Evolutionary conservation across 805 yeast species (phyloP).

Genomic region (Grigorovia yakushimaensis): DNA sequence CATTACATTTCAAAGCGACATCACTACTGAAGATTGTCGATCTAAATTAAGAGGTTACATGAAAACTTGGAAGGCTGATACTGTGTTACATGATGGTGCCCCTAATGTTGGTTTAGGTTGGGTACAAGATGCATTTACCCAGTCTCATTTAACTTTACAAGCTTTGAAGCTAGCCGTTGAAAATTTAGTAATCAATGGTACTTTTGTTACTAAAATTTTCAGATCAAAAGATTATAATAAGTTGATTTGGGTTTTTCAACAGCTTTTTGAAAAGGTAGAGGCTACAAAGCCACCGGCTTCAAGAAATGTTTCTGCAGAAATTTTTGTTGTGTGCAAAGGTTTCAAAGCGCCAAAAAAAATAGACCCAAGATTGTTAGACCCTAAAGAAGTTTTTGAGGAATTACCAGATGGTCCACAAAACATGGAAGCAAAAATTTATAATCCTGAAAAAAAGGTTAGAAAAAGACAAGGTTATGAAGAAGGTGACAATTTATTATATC

Average conservation of each 20-base stretch:
- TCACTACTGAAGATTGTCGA: constrained; percentile 96
- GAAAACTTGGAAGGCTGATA: constrained; percentile 98
- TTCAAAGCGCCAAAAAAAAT: constrained; percentile 93
- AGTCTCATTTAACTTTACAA: constrained; percentile 89
- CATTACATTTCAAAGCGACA: constrained; percentile 91
- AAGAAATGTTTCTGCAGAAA: constrained; percentile 98
- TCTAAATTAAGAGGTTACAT: constrained; percentile 88
- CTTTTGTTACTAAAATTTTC: constrained; percentile 92
- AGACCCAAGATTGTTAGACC: constrained; percentile 87
- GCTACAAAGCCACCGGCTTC: constrained; percentile 99
- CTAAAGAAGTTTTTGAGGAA: constrained; percentile 91
- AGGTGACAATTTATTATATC: constrained; percentile 68
- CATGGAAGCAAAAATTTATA: constrained; percentile 85
- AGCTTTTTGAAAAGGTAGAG: constrained; percentile 89
- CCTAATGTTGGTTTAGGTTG: constrained; percentile 99
- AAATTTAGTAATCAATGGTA: constrained; percentile 83
- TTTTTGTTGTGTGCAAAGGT: constrained; percentile 92
- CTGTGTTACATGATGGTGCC: constrained; percentile 98
- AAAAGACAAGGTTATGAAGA: constrained; percentile 96
- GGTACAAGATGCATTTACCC: constrained; percentile 99
- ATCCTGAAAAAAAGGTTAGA: constrained; percentile 86
- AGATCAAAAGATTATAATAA: constrained; percentile 98
- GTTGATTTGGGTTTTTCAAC: constrained; percentile 95
- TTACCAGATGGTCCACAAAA: constrained; percentile 62
- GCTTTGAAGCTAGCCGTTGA: constrained; percentile 92